Conservation (phyloP, 225 moss, liverwort and hornwort species). For the Marchantia paleacea region DNA sequence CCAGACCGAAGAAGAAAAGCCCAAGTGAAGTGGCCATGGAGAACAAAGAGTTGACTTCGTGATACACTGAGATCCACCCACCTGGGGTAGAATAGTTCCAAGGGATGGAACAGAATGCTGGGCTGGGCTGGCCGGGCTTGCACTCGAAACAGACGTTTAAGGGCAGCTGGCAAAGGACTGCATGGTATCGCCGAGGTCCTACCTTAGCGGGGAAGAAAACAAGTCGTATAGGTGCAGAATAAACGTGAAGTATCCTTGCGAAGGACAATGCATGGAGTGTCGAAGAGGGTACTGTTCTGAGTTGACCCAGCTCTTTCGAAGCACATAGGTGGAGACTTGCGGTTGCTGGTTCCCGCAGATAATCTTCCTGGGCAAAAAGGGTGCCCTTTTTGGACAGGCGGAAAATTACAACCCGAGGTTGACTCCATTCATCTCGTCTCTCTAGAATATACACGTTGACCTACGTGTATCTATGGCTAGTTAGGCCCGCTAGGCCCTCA, state of each 20-base stretch:
- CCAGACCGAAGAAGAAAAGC: not conserved
- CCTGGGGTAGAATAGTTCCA: not conserved
- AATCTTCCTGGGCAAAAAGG: not conserved
- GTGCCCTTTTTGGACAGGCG: not conserved
- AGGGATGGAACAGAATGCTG: not conserved
- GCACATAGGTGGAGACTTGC: not conserved
- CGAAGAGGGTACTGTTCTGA: not conserved
- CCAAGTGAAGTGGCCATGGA: not conserved
- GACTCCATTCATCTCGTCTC: not conserved
- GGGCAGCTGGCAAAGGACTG: not conserved
- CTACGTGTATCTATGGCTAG: not conserved
- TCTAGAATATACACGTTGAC: constrained; percentile 2
- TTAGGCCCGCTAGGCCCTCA: not conserved
- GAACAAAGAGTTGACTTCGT: not conserved
- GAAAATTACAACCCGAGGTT: constrained; percentile 1
- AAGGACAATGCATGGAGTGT: not conserved
- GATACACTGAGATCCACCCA: not conserved
- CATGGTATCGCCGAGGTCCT: not conserved
- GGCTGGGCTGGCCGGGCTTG: not conserved
- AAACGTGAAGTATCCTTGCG: not conserved
- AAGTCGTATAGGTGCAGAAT: not conserved
- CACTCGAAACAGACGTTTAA: not conserved
- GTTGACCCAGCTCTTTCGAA: not conserved
- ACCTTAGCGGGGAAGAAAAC: constrained; percentile 7
- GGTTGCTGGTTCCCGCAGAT: not conserved